Percentiles rank a stretch among this genome's conserved stretches.
Evolutionary conservation across 2,329 filamentous ascomycete species (phyloP).

Genomic region (Cladophialophora immunda): DNA sequence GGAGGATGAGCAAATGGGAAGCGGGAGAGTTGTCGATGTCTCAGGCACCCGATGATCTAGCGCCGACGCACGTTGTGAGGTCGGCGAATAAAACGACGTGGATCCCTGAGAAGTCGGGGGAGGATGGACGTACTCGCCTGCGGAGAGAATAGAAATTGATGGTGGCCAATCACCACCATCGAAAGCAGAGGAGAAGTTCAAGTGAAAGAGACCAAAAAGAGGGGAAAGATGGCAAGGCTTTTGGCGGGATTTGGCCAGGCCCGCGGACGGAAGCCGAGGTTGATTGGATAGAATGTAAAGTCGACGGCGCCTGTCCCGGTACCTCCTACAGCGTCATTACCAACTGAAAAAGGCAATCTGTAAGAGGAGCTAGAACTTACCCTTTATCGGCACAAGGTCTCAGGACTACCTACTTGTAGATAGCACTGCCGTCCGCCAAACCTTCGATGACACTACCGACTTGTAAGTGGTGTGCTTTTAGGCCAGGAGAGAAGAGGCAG

Average conservation of each 20-base stretch:
- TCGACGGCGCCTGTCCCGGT: not conserved
- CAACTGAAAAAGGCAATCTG: not conserved
- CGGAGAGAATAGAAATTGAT: not conserved
- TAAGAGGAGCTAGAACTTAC: not conserved
- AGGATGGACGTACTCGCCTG: not conserved
- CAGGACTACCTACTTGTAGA: too few species aligned
- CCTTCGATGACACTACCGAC: too few species aligned
- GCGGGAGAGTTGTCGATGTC: slow-evolving; percentile 17
- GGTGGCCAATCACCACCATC: not conserved
- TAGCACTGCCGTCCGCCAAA: too few species aligned
- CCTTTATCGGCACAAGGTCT: too few species aligned
- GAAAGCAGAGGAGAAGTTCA: slow-evolving; percentile 1
- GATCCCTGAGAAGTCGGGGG: not conserved
- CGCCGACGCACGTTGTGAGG: not conserved
- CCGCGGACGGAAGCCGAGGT: not conserved
- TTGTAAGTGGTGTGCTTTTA: too few species aligned
- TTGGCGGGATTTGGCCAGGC: not conserved
- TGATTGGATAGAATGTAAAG: not conserved
- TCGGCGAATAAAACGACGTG: not conserved
- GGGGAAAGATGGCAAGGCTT: not conserved
- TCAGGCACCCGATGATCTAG: slow-evolving; percentile 20
- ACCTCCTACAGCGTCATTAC: not conserved
- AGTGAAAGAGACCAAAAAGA: not conserved
- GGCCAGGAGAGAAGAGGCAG: too few species aligned
- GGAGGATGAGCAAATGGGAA: not conserved